Percentiles rank a stretch among this genome's conserved stretches.
These are phyloP conservation scores for Diutina mesorugosa DNA, from an alignment of 1,139 yeast genomes.

Conservation along the genomic window DNA sequence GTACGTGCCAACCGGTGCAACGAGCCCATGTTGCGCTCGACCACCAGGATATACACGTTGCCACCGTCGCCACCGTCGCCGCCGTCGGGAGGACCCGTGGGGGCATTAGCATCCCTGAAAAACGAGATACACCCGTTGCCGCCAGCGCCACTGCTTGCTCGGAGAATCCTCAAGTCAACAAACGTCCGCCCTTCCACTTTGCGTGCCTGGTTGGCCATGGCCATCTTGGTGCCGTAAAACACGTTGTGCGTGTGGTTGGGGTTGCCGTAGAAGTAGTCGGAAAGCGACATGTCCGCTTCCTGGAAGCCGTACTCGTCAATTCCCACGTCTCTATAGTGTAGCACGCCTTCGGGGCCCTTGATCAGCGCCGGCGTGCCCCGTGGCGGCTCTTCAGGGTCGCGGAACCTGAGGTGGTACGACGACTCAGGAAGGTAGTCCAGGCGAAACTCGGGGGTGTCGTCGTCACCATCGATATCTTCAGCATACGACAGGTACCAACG, in stretches of 20 bases:
- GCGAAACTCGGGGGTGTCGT: background rate
- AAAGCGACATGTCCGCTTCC: conserved; percentile 12
- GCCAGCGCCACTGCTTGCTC: conserved; percentile 69
- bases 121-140: conserved; percentile 86
- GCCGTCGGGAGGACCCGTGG: conserved; percentile 93
- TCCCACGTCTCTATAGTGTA: conserved; percentile 6
- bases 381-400: background rate
- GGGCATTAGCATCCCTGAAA: conserved; percentile 69
- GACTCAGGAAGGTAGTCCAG: conserved; percentile 3
- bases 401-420: background rate
- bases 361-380: conserved; percentile 4
- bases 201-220: conserved; percentile 17
- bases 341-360: conserved; percentile 4
- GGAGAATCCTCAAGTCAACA: conserved; percentile 54
- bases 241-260: conserved; percentile 30
- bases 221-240: conserved; percentile 13
- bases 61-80: conserved; percentile 98
- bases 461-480: conserved; percentile 2
- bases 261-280: conserved; percentile 31
- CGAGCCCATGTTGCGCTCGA: conserved; percentile 47
- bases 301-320: conserved; percentile 4
- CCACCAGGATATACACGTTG: conserved; percentile 68
- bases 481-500: conserved; percentile 1
- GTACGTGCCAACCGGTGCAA: conserved; percentile 55
- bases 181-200: conserved; percentile 28